Percentiles rank a stretch among this genome's conserved stretches.
phyloP scores from a whole-genome alignment of 768 basidiomycete species.

The Tylopilus balloui region DNA sequence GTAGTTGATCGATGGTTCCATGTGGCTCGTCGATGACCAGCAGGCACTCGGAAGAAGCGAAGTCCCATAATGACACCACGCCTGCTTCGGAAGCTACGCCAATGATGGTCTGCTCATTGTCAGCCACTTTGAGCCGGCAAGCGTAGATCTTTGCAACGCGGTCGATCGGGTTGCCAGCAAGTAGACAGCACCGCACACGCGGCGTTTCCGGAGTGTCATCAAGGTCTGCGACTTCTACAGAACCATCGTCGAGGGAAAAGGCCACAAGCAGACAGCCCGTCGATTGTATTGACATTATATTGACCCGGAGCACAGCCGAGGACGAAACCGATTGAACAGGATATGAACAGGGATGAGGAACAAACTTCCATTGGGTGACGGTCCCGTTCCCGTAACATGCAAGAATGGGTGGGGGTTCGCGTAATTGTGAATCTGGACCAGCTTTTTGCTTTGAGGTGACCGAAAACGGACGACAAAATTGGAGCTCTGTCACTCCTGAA shows the following conservation, averaged over 20 bases:
- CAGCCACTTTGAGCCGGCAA: constrained; percentile 49
- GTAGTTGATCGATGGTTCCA: constrained; percentile 56
- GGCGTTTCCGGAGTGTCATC: constrained; percentile 41
- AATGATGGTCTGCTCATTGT: constrained; percentile 49
- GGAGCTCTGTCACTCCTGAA: constrained; percentile 51
- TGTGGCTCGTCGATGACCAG: constrained; percentile 55
- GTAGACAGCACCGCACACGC: constrained; percentile 44
- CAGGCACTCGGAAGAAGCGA: constrained; percentile 57
- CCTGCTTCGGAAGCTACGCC: constrained; percentile 63
- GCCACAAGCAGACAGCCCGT: constrained; percentile 48
- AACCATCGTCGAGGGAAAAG: constrained; percentile 63
- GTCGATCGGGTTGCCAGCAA: constrained; percentile 57
- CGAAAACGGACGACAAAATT: constrained; percentile 34
- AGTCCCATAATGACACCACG: constrained; percentile 74
- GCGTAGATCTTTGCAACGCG: constrained; percentile 50
- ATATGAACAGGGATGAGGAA: constrained; percentile 19
- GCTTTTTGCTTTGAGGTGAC: constrained; percentile 14
- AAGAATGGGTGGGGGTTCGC: constrained; percentile 32
- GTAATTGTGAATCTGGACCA: constrained; percentile 10
- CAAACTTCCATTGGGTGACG: constrained; percentile 48
- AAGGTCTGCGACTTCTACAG: constrained; percentile 57
- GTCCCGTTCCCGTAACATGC: constrained; percentile 58
- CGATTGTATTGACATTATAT: constrained; percentile 45
- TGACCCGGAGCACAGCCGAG: constrained; percentile 42
- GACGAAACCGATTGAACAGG: constrained; percentile 44